phyloP scores from a whole-genome alignment of 192 early-diverging fungal species.

The Podila verticillata region DNA sequence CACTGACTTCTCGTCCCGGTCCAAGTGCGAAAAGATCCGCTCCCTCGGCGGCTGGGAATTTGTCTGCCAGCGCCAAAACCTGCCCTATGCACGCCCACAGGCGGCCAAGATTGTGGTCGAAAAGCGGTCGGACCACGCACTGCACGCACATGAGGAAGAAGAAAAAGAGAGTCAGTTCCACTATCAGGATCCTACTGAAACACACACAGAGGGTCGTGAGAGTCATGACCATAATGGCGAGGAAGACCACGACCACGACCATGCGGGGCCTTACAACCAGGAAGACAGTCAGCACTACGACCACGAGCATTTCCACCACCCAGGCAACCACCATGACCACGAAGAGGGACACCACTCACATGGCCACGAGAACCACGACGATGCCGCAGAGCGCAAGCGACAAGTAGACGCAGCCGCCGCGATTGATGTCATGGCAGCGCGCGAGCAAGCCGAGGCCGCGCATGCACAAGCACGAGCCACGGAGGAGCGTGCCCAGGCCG shows the following conservation, averaged over 20 bases:
- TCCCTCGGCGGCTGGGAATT: constrained; percentile 27
- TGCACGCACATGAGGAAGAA: background rate
- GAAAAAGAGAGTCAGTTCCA: constrained; percentile 10
- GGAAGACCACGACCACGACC: constrained; percentile 7
- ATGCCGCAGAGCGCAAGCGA: background rate
- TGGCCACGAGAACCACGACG: background rate
- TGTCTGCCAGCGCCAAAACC: constrained; percentile 22
- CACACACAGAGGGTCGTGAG: background rate
- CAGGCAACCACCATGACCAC: constrained; percentile 3
- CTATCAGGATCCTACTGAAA: background rate
- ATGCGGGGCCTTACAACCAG: constrained; percentile 14
- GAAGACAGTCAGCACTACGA: constrained; percentile 21
- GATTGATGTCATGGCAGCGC: background rate
- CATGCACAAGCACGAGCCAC: background rate
- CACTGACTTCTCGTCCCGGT: constrained; percentile 10
- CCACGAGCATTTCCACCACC: constrained; percentile 30
- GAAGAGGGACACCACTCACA: constrained; percentile 2
- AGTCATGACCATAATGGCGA: background rate
- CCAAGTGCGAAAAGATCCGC: constrained; percentile 13
- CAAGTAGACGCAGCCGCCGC: background rate
- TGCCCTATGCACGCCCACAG: constrained; percentile 10
- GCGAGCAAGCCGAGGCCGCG: background rate
- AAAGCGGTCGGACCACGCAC: constrained; percentile 1
- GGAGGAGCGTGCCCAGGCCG: background rate
- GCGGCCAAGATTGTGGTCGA: constrained; percentile 18